Percentiles rank a stretch among this genome's conserved stretches.
Evolutionary conservation across 495 filamentous ascomycete species (phyloP).

Genomic region (Penicillium lagena): DNA sequence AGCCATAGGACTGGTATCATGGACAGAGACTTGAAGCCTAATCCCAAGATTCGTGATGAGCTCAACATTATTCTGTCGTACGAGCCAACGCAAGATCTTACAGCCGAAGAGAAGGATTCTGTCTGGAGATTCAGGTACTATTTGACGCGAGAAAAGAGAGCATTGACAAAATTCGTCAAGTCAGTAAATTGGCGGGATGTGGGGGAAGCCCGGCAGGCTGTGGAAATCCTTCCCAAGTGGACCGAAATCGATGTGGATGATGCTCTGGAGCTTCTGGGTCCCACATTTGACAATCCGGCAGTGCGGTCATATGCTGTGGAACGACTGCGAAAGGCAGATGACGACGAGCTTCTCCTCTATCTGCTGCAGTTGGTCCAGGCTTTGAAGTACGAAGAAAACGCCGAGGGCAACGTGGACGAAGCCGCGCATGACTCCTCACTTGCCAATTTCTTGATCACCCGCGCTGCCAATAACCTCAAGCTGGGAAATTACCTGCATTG

Average conservation of each 20-base stretch:
- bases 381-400: constrained; percentile 84
- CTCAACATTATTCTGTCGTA: constrained; percentile 88
- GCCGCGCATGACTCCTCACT: constrained; percentile 77
- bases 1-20: constrained; percentile 89
- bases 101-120: constrained; percentile 85
- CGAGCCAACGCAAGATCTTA: constrained; percentile 82
- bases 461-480: constrained; percentile 78
- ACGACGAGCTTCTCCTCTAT: constrained; percentile 89
- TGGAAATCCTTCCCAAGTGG: constrained; percentile 88
- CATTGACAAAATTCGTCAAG: constrained; percentile 95
- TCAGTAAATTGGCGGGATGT: constrained; percentile 88
- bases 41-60: constrained; percentile 93
- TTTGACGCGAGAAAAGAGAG: constrained; percentile 84
- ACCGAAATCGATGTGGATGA: constrained; percentile 97
- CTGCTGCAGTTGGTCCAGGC: constrained; percentile 94
- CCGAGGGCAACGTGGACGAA: constrained; percentile 49
- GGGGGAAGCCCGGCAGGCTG: constrained; percentile 81
- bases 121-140: constrained; percentile 97
- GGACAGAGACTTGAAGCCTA: constrained; percentile 90
- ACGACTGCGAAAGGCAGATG: constrained; percentile 82
- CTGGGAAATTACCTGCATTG: constrained; percentile 94
- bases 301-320: constrained; percentile 93
- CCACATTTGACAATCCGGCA: constrained; percentile 78
- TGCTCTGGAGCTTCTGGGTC: constrained; percentile 88
- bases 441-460: constrained; percentile 79